Percentiles rank a stretch among this genome's conserved stretches.
Evolutionary conservation across 2,329 filamentous ascomycete species (phyloP).

Genomic region (Pestalotiopsis sp.): DNA sequence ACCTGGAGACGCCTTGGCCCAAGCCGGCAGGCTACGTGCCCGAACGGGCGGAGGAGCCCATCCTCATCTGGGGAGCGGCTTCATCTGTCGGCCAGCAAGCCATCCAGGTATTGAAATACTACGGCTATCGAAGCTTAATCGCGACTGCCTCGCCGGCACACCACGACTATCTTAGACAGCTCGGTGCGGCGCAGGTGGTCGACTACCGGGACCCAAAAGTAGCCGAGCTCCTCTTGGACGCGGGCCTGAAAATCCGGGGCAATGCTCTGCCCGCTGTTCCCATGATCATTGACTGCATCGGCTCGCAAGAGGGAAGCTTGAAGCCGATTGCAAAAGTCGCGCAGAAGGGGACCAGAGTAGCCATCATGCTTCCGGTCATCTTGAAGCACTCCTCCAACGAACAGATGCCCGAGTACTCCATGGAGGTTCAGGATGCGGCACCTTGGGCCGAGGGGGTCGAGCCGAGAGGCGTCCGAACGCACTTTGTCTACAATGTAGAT

Average conservation of each 20-base stretch:
- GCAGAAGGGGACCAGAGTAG: slow-evolving; percentile 51
- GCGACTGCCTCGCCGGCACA: slow-evolving; percentile 49
- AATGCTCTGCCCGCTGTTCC: slow-evolving; percentile 34
- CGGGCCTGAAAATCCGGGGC: slow-evolving; percentile 17
- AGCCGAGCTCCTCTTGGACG: slow-evolving; percentile 32
- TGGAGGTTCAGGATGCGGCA: slow-evolving; percentile 47
- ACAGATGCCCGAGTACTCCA: slow-evolving; percentile 53
- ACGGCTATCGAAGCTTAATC: slow-evolving; percentile 54
- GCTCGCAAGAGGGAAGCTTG: slow-evolving; percentile 48
- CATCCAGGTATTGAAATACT: slow-evolving; percentile 53
- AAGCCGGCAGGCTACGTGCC: slow-evolving; percentile 43
- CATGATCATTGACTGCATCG: slow-evolving; percentile 59
- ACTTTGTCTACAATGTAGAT: slow-evolving; percentile 53
- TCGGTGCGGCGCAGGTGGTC: slow-evolving; percentile 47
- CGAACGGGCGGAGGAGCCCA: slow-evolving; percentile 35
- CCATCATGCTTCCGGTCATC: slow-evolving; percentile 63
- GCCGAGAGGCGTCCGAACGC: slow-evolving; percentile 56
- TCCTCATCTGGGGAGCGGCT: slow-evolving; percentile 56
- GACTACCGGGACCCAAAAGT: slow-evolving; percentile 45
- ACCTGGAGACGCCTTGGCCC: slow-evolving; percentile 59
- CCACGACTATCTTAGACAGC: slow-evolving; percentile 41
- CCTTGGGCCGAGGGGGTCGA: slow-evolving; percentile 57
- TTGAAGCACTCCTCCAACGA: slow-evolving; percentile 51
- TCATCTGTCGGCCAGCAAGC: slow-evolving; percentile 54
- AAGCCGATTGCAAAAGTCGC: slow-evolving; percentile 53